Evolutionary conservation across 140 eudicot species (phyloP).

Genomic region (Flaveria floridana): DNA sequence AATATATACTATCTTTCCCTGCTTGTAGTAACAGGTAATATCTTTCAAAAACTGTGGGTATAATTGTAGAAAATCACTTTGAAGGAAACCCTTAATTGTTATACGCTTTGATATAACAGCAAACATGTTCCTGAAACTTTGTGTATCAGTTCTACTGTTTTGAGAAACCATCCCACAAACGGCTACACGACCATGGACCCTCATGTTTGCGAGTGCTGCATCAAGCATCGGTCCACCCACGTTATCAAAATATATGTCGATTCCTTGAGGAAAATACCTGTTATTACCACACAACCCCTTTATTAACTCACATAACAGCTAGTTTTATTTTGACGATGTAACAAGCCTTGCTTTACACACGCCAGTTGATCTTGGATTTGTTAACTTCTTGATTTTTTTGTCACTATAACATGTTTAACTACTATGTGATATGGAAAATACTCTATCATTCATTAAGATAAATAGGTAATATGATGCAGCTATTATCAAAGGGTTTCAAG

Average conservation of each 20-base stretch:
- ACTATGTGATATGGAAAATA: not conserved
- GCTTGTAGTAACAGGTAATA: conserved; percentile 40
- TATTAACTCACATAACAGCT: not conserved
- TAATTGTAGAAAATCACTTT: conserved; percentile 52
- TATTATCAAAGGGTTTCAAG: not conserved
- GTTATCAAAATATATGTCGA: conserved; percentile 86
- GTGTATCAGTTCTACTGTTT: conserved; percentile 32
- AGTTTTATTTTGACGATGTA: not conserved
- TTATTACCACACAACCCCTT: conserved; percentile 22
- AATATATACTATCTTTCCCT: conserved; percentile 64
- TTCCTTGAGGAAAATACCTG: conserved; percentile 80
- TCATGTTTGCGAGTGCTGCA: conserved; percentile 81
- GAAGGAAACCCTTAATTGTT: conserved; percentile 70
- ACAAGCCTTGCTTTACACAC: too few species aligned
- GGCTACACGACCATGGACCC: conserved; percentile 61
- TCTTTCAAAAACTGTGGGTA: conserved; percentile 60
- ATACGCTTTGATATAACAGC: conserved; percentile 52
- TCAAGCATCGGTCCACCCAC: conserved; percentile 95
- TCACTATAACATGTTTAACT: not conserved
- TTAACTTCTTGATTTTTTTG: too few species aligned
- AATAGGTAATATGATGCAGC: not conserved
- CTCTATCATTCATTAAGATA: not conserved
- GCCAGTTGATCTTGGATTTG: too few species aligned
- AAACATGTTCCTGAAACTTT: conserved; percentile 58
- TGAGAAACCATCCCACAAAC: conserved; percentile 90